phyloP scores from a whole-genome alignment of 169 alveolate species.

The Plasmodium chabaudi region DNA sequence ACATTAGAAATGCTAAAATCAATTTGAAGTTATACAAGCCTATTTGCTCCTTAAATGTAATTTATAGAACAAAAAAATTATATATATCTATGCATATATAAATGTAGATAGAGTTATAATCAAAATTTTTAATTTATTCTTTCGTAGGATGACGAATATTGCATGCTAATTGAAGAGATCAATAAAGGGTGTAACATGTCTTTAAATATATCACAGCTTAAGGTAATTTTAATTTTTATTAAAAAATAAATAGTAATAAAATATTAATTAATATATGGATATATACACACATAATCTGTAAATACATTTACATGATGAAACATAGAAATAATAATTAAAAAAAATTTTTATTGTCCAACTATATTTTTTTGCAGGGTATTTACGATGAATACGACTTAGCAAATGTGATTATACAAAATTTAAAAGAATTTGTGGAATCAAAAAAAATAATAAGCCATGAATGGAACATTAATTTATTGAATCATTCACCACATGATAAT shows the following conservation, averaged over 20 bases:
- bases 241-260: background rate
- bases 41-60: constrained; percentile 71
- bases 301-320: background rate
- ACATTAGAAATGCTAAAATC: constrained; percentile 42
- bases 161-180: constrained; percentile 62
- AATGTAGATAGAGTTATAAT: constrained; percentile 4
- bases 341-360: background rate
- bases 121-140: background rate
- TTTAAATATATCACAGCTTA: constrained; percentile 66
- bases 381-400: constrained; percentile 72
- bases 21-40: constrained; percentile 58
- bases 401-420: constrained; percentile 50
- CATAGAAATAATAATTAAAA: background rate
- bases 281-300: constrained; percentile 8
- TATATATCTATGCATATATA: background rate
- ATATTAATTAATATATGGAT: background rate
- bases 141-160: constrained; percentile 56
- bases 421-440: constrained; percentile 45
- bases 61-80: background rate
- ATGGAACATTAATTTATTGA: constrained; percentile 56
- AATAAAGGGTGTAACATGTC: constrained; percentile 59
- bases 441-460: constrained; percentile 68
- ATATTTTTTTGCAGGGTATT: constrained; percentile 40
- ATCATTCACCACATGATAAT: constrained; percentile 70
- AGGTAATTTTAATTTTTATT: constrained; percentile 25